Base-by-base conservation (phyloP, 179 eudicot genomes). In the Silene noctiflora region DNA sequence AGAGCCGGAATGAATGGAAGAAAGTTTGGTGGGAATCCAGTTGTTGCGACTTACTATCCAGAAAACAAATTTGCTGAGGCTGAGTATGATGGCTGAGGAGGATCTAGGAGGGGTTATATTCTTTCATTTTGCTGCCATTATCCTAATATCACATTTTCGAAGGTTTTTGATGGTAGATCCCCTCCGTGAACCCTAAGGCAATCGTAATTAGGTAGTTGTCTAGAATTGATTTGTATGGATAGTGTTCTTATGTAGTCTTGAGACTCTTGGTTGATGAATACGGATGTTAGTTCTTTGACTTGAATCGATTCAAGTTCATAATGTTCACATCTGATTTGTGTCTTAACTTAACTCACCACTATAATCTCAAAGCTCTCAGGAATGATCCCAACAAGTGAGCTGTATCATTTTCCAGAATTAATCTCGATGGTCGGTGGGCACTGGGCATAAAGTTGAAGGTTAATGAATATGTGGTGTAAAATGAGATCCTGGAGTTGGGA, bases 1-100 rank as follows among this genome's bases (percentile, higher is more conserved):
- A 86, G 91, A 75, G 78, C 78, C 21, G 97, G 93, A 21, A 85
- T 95, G 84, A 84, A 95, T 46, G 99, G 99, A 67, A 93, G 99
- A 56, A 95, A 90, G 83, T 95, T 95, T 33, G 98, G 82, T 14
- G 99, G 97, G 64, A 95, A 90, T 70, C 87, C 88, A 86, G 98
- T 95, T 5, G 87, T 91, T 55, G 98, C 97, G 4, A 87, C 84
- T 4, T 93, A 79, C 77, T 95, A 88, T 55, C 91, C 90, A 0
- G 99, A 91, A 78, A 82, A 88, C 77, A 89, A 88, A 79, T 93
- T 87, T 66, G 83, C 87, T 0, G 85, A 88, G 83, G 92, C 87
- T n/a, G 89, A 84, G 17, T 95, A 89, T 78, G 91, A 90, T 55
- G 96, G 84, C 73, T 93, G 82, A 81, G 44, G 82, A 81, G 56